A percentile compares a stretch with the other conserved stretches of the same genome.
Conservation (phyloP, 305 asterid species). For the Fraxinus sp. region DNA sequence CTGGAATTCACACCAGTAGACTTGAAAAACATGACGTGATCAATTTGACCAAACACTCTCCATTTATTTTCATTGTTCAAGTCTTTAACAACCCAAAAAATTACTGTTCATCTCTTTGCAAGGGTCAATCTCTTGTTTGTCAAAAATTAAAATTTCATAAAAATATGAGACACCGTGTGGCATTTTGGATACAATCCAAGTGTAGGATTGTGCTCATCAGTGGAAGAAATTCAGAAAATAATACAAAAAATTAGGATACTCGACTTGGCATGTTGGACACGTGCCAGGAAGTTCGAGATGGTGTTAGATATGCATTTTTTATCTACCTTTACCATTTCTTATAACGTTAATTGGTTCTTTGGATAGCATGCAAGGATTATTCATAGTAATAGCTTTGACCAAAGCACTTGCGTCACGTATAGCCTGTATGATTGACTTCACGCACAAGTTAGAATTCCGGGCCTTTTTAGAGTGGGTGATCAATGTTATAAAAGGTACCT, state of each 20-base stretch:
- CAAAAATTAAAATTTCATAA: background rate
- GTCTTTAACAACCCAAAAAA: background rate
- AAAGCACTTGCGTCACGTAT: background rate
- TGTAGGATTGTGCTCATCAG: background rate
- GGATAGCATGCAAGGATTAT: background rate
- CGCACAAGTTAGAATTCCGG: background rate
- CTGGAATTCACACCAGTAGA: background rate
- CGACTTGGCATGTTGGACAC: background rate
- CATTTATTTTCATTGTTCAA: background rate
- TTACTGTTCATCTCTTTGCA: background rate
- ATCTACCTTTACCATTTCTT: background rate
- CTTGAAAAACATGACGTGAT: background rate
- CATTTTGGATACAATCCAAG: background rate
- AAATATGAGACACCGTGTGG: background rate
- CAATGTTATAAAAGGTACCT: slow-evolving; percentile 1
- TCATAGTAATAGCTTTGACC: background rate
- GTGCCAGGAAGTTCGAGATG: background rate
- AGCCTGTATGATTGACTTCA: background rate
- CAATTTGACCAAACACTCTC: background rate
- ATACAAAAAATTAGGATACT: background rate
- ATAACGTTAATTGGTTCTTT: background rate
- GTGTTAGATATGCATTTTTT: background rate
- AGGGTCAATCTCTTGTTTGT: background rate
- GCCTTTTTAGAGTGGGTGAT: background rate
- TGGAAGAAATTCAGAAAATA: background rate